Percentiles rank a stretch among this genome's conserved stretches.
These are phyloP conservation scores for Diutina neorugosa DNA, from an alignment of 1,139 yeast species.

Conservation along the genomic window DNA sequence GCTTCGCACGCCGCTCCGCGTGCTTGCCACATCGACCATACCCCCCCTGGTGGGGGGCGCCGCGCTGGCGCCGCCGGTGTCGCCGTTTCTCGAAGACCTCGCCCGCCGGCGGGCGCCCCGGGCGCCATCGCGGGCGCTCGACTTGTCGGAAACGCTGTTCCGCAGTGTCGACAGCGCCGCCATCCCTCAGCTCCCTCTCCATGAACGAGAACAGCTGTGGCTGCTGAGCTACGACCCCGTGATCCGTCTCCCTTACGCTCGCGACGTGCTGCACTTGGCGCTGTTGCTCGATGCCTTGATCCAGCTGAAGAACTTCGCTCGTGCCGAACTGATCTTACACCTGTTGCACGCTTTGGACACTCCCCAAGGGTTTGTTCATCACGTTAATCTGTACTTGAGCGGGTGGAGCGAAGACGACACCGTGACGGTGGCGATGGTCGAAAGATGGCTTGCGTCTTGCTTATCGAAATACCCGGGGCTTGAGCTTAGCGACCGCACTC, in stretches of 20 bases:
- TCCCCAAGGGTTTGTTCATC: conserved; percentile 21
- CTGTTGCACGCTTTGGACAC: conserved; percentile 37
- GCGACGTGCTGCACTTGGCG: conserved; percentile 58
- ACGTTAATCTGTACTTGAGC: conserved; percentile 28
- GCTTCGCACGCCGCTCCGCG: not conserved
- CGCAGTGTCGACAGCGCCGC: not conserved
- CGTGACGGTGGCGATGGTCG: conserved; percentile 17
- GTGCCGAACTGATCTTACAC: conserved; percentile 60
- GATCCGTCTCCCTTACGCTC: conserved; percentile 34
- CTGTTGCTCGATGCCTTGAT: conserved; percentile 73
- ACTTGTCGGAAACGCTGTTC: not conserved
- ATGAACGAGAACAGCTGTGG: conserved; percentile 13
- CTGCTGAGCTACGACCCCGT: conserved; percentile 32
- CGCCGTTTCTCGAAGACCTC: not conserved
- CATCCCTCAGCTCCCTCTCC: not conserved
- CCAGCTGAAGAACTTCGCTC: conserved; percentile 48
- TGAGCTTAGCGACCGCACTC: conserved; percentile 31
- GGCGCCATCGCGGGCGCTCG: not conserved
- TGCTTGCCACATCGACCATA: not conserved
- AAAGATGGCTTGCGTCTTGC: conserved; percentile 17
- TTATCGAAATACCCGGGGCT: conserved; percentile 16
- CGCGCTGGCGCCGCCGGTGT: not conserved
- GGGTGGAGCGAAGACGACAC: conserved; percentile 19
- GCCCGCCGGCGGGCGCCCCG: not conserved
- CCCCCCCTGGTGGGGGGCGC: not conserved